Evolutionary conservation across 805 yeast species (phyloP).

Genomic region (Nakazawaea siamensis): DNA sequence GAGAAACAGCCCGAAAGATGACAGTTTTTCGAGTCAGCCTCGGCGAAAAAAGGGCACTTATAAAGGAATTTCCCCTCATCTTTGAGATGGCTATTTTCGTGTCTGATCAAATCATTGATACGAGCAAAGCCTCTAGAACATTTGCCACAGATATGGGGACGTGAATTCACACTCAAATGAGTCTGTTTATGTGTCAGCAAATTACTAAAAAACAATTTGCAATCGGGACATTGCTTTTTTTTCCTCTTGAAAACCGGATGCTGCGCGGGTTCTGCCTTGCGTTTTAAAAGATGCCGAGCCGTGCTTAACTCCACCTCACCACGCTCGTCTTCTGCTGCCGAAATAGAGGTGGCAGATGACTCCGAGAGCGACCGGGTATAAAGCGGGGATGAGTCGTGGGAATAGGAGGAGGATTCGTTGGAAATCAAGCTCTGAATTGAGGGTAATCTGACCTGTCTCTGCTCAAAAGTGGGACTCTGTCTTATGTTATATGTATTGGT

Average conservation of each 20-base stretch:
- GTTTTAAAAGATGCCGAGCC: too few species aligned
- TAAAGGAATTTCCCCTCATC: constrained; percentile 62
- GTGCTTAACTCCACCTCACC: too few species aligned
- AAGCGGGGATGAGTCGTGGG: too few species aligned
- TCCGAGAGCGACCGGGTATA: too few species aligned
- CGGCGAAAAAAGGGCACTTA: constrained; percentile 64
- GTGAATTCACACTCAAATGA: constrained; percentile 59
- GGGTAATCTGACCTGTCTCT: neutral
- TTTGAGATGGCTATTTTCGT: constrained; percentile 78
- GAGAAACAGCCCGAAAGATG: constrained; percentile 82
- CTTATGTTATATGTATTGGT: too few species aligned
- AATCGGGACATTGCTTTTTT: constrained; percentile 28
- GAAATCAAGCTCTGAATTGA: neutral
- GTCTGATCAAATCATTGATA: constrained; percentile 80
- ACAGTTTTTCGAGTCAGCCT: constrained; percentile 27
- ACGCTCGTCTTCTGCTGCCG: too few species aligned
- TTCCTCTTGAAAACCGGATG: too few species aligned
- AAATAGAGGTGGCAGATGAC: too few species aligned
- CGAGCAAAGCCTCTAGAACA: constrained; percentile 85
- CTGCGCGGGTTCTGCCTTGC: too few species aligned
- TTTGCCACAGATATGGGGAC: constrained; percentile 72
- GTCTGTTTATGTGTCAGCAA: constrained; percentile 79
- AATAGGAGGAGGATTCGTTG: neutral
- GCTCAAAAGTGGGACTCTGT: neutral
- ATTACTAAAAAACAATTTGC: constrained; percentile 54